Conservation (phyloP, 2,329 filamentous ascomycete species). For the Stemphylium beticola region DNA sequence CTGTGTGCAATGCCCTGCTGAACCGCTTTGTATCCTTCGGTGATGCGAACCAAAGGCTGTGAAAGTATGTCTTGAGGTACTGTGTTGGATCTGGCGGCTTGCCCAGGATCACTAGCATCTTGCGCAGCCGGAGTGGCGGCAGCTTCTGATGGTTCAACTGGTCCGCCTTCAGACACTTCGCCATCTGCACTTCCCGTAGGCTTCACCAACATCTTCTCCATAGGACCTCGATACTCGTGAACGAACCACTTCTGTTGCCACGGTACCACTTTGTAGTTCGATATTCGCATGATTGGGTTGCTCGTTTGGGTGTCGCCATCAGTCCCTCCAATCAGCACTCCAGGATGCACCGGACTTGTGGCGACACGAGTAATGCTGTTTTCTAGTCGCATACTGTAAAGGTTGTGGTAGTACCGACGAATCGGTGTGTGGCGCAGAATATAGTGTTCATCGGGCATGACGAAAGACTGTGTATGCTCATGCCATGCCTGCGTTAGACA, state of each 20-base stretch:
- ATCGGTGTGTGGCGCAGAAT: slow-evolving; percentile 57
- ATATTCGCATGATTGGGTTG: slow-evolving; percentile 59
- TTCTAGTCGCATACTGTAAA: slow-evolving; percentile 47
- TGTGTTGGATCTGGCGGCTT: background rate
- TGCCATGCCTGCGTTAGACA: slow-evolving; percentile 60
- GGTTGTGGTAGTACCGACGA: slow-evolving; percentile 59
- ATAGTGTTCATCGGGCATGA: slow-evolving; percentile 62
- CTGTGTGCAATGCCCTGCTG: slow-evolving; percentile 35
- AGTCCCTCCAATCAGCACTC: slow-evolving; percentile 58
- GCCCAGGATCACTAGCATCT: background rate
- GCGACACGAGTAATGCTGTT: slow-evolving; percentile 52
- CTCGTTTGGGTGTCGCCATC: slow-evolving; percentile 59
- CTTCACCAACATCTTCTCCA: slow-evolving; percentile 18
- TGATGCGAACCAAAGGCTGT: slow-evolving; percentile 45
- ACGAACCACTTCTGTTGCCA: slow-evolving; percentile 64
- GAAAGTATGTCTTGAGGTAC: slow-evolving; percentile 20
- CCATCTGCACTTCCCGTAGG: background rate
- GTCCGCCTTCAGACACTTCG: slow-evolving; percentile 6
- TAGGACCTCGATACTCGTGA: slow-evolving; percentile 59
- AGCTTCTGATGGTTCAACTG: background rate
- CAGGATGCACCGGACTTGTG: slow-evolving; percentile 61
- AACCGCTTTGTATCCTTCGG: slow-evolving; percentile 51
- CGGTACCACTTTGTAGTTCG: slow-evolving; percentile 57
- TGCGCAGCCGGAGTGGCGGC: background rate
- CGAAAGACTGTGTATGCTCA: slow-evolving; percentile 60